Percentiles rank a stretch among this genome's conserved stretches.
Conservation (phyloP, 495 filamentous ascomycete species). For the Aeminium ludgeri region DNA sequence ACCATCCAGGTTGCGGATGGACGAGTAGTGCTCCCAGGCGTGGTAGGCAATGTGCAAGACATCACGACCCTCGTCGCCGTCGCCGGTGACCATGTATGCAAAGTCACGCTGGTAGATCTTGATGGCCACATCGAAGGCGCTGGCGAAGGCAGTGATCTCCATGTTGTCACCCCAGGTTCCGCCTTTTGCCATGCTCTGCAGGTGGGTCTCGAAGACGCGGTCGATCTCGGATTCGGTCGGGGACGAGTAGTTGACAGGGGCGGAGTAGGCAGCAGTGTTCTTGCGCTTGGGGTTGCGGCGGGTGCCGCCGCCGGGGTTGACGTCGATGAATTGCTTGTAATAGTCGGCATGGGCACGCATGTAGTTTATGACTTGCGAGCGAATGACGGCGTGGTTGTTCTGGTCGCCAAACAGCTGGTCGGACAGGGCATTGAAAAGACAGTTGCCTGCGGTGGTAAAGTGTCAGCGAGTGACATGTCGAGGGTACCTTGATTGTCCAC, state of each 20-base stretch:
- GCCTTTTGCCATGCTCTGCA: conserved; percentile 41
- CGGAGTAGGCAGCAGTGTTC: conserved; percentile 32
- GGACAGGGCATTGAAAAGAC: conserved; percentile 60
- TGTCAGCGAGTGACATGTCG: conserved; percentile 4
- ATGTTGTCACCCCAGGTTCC: conserved; percentile 58
- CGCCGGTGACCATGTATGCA: conserved; percentile 23
- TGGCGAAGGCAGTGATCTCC: conserved; percentile 52
- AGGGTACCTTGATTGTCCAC: background rate
- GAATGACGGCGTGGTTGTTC: conserved; percentile 40
- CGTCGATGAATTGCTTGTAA: conserved; percentile 52
- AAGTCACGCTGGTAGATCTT: conserved; percentile 40
- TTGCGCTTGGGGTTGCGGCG: conserved; percentile 48
- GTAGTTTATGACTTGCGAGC: conserved; percentile 41
- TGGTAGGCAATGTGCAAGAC: conserved; percentile 54
- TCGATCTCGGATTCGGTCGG: conserved; percentile 43
- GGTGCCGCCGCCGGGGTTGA: conserved; percentile 37
- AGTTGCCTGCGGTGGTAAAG: conserved; percentile 40
- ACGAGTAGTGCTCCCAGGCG: conserved; percentile 67
- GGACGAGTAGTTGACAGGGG: conserved; percentile 19
- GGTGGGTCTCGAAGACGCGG: conserved; percentile 42
- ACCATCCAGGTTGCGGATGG: conserved; percentile 45
- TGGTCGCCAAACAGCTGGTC: conserved; percentile 58
- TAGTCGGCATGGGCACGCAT: conserved; percentile 43
- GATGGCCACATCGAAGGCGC: conserved; percentile 44
- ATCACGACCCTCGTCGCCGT: conserved; percentile 25